Percentiles rank a stretch among this genome's conserved stretches.
Conservation (phyloP, 805 yeast genomes). For the Ogataea siamensis region DNA sequence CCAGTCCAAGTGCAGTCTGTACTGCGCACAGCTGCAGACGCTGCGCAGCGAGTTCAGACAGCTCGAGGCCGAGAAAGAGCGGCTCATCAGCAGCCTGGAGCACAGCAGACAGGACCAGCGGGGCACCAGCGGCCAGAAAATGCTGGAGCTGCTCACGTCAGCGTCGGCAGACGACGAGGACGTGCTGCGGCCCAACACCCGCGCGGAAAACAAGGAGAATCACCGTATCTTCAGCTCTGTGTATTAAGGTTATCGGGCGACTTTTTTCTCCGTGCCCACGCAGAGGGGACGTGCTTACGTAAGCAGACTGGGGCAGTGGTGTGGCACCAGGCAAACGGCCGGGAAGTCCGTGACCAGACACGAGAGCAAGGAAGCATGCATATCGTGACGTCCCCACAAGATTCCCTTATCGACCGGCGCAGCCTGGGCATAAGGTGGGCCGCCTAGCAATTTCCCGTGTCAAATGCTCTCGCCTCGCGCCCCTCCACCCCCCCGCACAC, state of each 20-base stretch:
- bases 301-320: background rate
- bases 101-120: constrained; percentile 1
- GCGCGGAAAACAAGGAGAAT: constrained; percentile 9
- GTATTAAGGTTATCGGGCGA: background rate
- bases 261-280: background rate
- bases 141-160: constrained; percentile 8
- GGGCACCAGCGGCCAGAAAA: constrained; percentile 5
- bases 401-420: constrained; percentile 1
- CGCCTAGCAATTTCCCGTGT: background rate
- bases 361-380: constrained; percentile 1
- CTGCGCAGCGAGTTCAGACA: constrained; percentile 8
- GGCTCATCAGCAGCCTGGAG: constrained; percentile 12
- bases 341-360: constrained; percentile 1
- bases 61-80: constrained; percentile 12
- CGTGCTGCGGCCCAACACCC: constrained; percentile 1
- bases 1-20: constrained; percentile 5
- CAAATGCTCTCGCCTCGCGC: constrained; percentile 8
- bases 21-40: constrained; percentile 7
- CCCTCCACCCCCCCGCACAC: constrained; percentile 13
- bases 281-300: no score
- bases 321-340: background rate
- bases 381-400: constrained; percentile 9
- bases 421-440: background rate
- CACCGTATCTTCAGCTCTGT: constrained; percentile 10
- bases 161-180: background rate